These are phyloP conservation scores for Crinitomyces ghanaensis DNA, from an alignment of 805 yeast genomes.

Conservation along the genomic window DNA sequence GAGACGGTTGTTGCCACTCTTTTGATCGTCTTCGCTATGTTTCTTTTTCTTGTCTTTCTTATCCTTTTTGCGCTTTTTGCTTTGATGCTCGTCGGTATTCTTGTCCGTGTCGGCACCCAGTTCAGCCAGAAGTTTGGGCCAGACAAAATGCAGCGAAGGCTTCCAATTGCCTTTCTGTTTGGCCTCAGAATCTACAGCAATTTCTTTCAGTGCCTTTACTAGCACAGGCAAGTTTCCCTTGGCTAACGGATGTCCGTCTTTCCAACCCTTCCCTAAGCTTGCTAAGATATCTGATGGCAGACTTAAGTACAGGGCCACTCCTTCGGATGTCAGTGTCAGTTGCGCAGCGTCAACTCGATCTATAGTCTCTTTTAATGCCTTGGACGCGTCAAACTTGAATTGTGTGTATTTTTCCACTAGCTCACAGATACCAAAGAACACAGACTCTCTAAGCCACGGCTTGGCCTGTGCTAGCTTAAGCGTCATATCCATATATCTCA, in stretches of 20 bases:
- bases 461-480: conserved; percentile 51
- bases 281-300: conserved; percentile 30
- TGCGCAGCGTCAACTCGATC: conserved; percentile 38
- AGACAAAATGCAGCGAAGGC: conserved; percentile 64
- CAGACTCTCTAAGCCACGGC: conserved; percentile 79
- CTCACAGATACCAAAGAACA: conserved; percentile 57
- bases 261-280: conserved; percentile 40
- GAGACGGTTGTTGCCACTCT: too few relatives aligned
- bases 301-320: conserved; percentile 57
- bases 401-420: too few relatives aligned
- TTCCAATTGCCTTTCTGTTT: conserved; percentile 61
- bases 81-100: conserved; percentile 8
- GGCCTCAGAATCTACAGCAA: conserved; percentile 26
- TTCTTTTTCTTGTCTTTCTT: conserved; percentile 7
- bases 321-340: conserved; percentile 63
- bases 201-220: conserved; percentile 44
- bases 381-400: too few relatives aligned
- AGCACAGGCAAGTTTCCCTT: conserved; percentile 53
- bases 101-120: conserved; percentile 4
- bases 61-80: conserved; percentile 30
- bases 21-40: not conserved
- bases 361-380: conserved; percentile 23
- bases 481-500: conserved; percentile 34
- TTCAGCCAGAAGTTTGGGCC: conserved; percentile 49
- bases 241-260: conserved; percentile 59